A percentile compares a stretch with the other conserved stretches of the same genome.
phyloP scores from a whole-genome alignment of 441 rosid genomes.

The Bruguiera hainesii region DNA sequence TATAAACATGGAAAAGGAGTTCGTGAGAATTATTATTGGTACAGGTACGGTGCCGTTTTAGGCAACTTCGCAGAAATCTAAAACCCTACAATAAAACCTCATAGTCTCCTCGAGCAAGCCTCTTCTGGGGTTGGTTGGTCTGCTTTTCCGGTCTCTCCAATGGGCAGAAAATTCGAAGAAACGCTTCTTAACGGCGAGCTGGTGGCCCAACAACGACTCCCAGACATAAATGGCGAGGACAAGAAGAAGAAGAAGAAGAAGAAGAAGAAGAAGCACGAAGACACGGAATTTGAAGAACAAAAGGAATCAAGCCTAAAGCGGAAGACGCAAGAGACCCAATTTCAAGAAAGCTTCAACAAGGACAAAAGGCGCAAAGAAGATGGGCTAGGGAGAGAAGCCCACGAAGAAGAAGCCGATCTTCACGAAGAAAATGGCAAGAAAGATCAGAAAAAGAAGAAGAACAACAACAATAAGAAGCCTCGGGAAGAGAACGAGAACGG shows the following conservation, averaged over 20 bases:
- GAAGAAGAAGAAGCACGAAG: constrained; percentile 38
- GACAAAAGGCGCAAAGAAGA: constrained; percentile 14
- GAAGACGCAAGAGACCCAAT: constrained; percentile 25
- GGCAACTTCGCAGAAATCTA: too few species aligned
- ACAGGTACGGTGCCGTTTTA: too few species aligned
- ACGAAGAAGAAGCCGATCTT: not conserved
- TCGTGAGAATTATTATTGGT: too few species aligned
- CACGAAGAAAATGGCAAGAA: constrained; percentile 31
- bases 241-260: constrained; percentile 12
- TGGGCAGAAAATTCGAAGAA: constrained; percentile 48
- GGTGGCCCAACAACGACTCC: constrained; percentile 29
- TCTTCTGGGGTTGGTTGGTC: too few species aligned
- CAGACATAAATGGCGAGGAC: not conserved
- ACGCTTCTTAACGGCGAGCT: constrained; percentile 29
- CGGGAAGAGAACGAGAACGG: constrained; percentile 17
- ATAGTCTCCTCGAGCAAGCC: too few species aligned
- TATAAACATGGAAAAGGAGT: too few species aligned
- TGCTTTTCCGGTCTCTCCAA: not conserved
- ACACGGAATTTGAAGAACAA: constrained; percentile 24
- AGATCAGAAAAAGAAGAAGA: constrained; percentile 20
- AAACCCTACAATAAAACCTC: too few species aligned
- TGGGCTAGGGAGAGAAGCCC: constrained; percentile 15
- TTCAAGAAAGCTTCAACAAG: constrained; percentile 31
- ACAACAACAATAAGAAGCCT: constrained; percentile 10
- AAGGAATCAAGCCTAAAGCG: constrained; percentile 23